Evolutionary conservation across 2,329 filamentous ascomycete species (phyloP), one percentile per base, ranked within the genome.

Genomic region (Pezicula radicicola): DNA sequence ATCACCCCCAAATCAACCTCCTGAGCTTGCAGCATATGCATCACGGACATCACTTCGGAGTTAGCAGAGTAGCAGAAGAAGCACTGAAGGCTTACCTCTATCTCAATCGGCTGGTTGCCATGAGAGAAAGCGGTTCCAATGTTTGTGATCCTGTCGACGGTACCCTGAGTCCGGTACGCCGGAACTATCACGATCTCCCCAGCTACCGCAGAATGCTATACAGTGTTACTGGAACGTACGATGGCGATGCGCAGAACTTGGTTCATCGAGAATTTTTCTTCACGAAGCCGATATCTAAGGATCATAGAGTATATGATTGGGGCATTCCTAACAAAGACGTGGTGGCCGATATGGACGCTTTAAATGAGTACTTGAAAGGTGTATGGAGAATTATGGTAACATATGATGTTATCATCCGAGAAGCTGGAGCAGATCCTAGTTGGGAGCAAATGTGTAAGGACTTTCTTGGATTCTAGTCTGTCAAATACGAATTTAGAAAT

Each of bases 361-460:
- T 35, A 3, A 16, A 49, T 16, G 40, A 46, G 16, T 48, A 45
- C 6, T 15, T 52, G 6, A 52, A 52, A 16, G 27, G 15, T 12
- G 16, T 49, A n/a, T 52, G 50, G 50, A 39, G 50, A 9, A 33
- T 52, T 8, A 52, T 48, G 36, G 39, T 48, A 9, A 46, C 44
- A 40, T 52, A 52, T 44, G 50, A 52, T 45, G 16, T 52, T 16
- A 37, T 52, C 3, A 41, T 52, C 21, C 19, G 44, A 12, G 50
- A 52, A 30, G 44, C 8, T 16, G 50, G 50, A 12, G 35, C n/a
- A 18, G 45, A 48, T 44, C 46, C 50, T 19, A 30, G 48, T 21
- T 47, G 45, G 45, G 45, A 44, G 25, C 25, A 25, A 7, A 25
- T 25, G 25, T 25, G 25, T 25, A 4, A 7, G 25, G 25, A 25